Conservation (phyloP, 495 filamentous ascomycete genomes). For the Penicillium angulare region DNA sequence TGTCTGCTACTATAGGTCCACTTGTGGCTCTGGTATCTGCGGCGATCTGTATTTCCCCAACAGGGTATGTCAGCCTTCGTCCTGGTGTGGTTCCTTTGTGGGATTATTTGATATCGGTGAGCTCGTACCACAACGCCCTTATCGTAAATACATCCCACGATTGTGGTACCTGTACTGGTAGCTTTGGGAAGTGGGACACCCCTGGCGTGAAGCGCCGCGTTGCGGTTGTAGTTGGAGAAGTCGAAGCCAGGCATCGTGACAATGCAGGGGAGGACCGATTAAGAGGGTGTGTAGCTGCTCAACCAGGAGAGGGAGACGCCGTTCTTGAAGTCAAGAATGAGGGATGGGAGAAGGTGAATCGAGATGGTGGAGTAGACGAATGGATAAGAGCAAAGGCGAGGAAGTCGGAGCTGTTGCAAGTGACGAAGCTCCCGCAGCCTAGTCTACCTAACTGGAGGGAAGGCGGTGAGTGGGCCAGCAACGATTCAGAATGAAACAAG, state of each 20-base stretch:
- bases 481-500: too few relatives aligned
- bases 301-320: slow-evolving; percentile 7
- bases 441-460: slow-evolving; percentile 3
- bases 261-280: slow-evolving; percentile 18
- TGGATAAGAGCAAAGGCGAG: neutral
- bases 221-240: slow-evolving; percentile 99
- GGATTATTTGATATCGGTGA: slow-evolving; percentile 26
- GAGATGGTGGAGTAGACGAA: neutral
- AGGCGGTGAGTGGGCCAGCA: neutral
- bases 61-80: slow-evolving; percentile 14
- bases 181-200: slow-evolving; percentile 95
- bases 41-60: slow-evolving; percentile 62
- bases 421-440: slow-evolving; percentile 14
- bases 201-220: slow-evolving; percentile 88
- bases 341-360: slow-evolving; percentile 17
- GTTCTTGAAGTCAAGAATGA: neutral
- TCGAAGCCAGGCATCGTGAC: slow-evolving; percentile 94
- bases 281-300: slow-evolving; percentile 16
- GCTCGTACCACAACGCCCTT: slow-evolving; percentile 85
- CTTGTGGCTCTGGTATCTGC: slow-evolving; percentile 98
- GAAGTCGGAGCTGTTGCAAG: slow-evolving; percentile 9
- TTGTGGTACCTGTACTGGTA: slow-evolving; percentile 98
- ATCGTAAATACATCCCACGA: slow-evolving; percentile 96
- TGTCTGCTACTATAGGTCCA: slow-evolving; percentile 98
- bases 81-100: neutral